Percentiles rank a stretch among this genome's conserved stretches.
Evolutionary conservation across 805 yeast genomes (phyloP).

Genomic region (Teunomyces atbi): DNA sequence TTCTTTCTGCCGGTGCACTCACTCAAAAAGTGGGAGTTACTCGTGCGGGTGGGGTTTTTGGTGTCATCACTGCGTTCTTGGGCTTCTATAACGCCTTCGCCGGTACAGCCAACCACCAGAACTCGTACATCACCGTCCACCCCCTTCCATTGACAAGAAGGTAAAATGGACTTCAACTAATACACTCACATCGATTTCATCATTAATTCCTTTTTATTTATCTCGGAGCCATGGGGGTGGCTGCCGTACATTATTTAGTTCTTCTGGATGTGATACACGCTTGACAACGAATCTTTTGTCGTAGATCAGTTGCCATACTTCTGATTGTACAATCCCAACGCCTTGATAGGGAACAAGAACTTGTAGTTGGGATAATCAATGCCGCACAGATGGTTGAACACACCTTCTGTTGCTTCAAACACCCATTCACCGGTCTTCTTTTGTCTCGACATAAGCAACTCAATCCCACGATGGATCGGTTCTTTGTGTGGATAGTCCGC

Average conservation of each 20-base stretch:
- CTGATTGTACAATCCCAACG: slow-evolving; percentile 67
- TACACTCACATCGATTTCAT: slow-evolving; percentile 1
- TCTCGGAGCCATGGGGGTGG: slow-evolving; percentile 5
- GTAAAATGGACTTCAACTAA: not conserved
- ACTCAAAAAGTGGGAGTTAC: slow-evolving; percentile 23
- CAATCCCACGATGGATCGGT: slow-evolving; percentile 63
- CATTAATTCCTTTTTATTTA: not conserved
- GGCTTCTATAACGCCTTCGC: slow-evolving; percentile 44
- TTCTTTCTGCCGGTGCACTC: slow-evolving; percentile 37
- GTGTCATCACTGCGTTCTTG: slow-evolving; percentile 39
- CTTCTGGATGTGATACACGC: slow-evolving; percentile 3
- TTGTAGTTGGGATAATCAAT: slow-evolving; percentile 95
- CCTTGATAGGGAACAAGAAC: slow-evolving; percentile 88
- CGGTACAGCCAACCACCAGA: slow-evolving; percentile 34
- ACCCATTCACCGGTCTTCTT: slow-evolving; percentile 77
- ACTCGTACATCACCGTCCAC: slow-evolving; percentile 34
- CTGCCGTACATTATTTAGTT: slow-evolving; percentile 1
- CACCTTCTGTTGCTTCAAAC: slow-evolving; percentile 88
- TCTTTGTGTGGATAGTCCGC: slow-evolving; percentile 74
- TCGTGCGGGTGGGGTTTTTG: slow-evolving; percentile 42
- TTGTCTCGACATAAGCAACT: slow-evolving; percentile 65
- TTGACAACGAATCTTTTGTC: not conserved
- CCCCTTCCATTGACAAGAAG: slow-evolving; percentile 21
- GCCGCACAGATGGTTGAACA: slow-evolving; percentile 86
- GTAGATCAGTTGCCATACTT: slow-evolving; percentile 22